Conservation (phyloP, 495 filamentous ascomycete species). For the Penicillium robsamsonii region DNA sequence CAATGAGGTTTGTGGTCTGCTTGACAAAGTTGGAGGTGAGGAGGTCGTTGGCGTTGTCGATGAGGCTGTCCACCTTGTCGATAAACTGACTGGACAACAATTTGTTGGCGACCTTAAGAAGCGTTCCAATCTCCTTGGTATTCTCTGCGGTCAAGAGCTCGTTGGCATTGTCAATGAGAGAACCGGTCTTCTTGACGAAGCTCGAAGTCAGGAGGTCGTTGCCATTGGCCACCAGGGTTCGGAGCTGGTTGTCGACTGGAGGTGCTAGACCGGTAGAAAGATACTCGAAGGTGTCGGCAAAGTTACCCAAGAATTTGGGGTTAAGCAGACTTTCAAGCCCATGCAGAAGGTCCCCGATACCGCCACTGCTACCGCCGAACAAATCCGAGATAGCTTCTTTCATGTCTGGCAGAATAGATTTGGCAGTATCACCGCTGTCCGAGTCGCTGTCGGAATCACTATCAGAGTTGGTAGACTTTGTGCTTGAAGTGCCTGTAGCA, state of each 20-base stretch:
- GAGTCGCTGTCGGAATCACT: conserved; percentile 5
- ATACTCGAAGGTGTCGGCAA: conserved; percentile 37
- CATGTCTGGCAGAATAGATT: background rate
- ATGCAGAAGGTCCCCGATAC: conserved; percentile 10
- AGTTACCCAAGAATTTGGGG: conserved; percentile 26
- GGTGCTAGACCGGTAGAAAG: conserved; percentile 36
- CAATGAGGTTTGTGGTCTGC: conserved; percentile 32
- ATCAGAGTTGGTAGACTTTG: conserved; percentile 12
- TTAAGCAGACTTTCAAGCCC: conserved; percentile 22
- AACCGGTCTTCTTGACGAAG: conserved; percentile 29
- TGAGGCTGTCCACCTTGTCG: conserved; percentile 21
- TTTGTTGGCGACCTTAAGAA: conserved; percentile 37
- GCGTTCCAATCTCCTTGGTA: conserved; percentile 37
- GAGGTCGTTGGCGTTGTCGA: conserved; percentile 20
- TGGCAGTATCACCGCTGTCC: background rate
- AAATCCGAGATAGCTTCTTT: conserved; percentile 2
- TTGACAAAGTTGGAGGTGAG: conserved; percentile 22
- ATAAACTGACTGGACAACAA: conserved; percentile 32
- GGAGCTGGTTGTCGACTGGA: conserved; percentile 42
- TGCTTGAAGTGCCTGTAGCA: background rate
- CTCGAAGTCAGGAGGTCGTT: conserved; percentile 29
- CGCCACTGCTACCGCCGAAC: conserved; percentile 7
- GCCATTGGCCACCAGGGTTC: conserved; percentile 34
- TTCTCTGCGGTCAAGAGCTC: conserved; percentile 32
- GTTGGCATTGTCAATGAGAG: conserved; percentile 22